Evolutionary conservation across 495 filamentous ascomycete species (phyloP), one percentile per base, ranked within the genome.

Genomic region (Rostrohypoxylon terebratum): DNA sequence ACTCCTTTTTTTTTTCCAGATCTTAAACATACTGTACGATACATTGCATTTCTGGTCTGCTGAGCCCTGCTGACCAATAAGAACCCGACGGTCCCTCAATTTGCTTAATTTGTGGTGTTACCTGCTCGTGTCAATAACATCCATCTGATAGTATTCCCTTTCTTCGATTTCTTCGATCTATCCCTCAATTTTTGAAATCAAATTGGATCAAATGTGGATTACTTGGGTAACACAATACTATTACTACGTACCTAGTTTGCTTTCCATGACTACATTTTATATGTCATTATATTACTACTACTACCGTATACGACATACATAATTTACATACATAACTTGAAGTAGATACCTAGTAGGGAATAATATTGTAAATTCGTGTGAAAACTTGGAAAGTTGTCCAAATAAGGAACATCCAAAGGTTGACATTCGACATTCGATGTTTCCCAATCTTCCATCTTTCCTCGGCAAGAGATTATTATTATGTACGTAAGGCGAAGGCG

Each of bases 1-100:
- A n/a, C n/a, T n/a, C n/a, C n/a, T n/a, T 28, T 21, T 60, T 55
- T 58, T 68, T 21, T 60, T 55, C 51, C 63, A 57, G 58, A 72
- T 68, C 59, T 67, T 53, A 28, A 31, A 36, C 28, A 21, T 36
- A 55, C 51, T 55, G 51, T 36, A 55, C 51, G 25, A 33, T 54
- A 16, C 14, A 16, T 54, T 54, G 23, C 50, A 33, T 33, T 54
- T 54, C 50, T 31, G 51, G 51, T 55, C 51, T 55, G 51, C 51
- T 55, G 51, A 55, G 51, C 51, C 20, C 2, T 28, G 36, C 3
- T 7, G n/a, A 16, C 51, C 51, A 55, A 55, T 55, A 8, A 36
- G 16, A 31, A 55, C 7, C 28, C 1, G 6, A 16, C 2, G 31
- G 31, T 55, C 51, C 51, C 51, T 55, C 48, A 36, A 36, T 55